phyloP scores from a whole-genome alignment of 1,284 basidiomycete species.

The Gymnopus androsaceus region DNA sequence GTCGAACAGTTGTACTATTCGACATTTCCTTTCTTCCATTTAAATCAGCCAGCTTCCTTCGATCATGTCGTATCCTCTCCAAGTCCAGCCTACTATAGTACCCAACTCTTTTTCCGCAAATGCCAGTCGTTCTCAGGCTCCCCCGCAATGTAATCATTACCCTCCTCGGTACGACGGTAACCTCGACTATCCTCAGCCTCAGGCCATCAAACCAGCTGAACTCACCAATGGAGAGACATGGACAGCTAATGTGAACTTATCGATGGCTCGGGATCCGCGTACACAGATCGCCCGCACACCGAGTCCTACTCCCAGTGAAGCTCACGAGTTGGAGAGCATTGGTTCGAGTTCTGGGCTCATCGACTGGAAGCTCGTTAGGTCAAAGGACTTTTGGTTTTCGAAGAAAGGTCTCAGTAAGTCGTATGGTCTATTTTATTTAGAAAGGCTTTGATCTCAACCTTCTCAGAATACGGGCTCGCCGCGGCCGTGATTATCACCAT shows the following conservation, averaged over 20 bases:
- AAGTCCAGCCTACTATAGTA: no score
- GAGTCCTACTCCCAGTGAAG: constrained; percentile 63
- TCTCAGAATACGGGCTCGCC: constrained; percentile 52
- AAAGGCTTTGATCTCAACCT: neutral
- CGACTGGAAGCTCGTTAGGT: constrained; percentile 38
- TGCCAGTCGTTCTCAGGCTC: neutral
- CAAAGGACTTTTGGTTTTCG: constrained; percentile 44
- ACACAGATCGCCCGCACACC: constrained; percentile 40
- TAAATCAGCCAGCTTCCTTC: neutral
- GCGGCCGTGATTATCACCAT: constrained; percentile 30
- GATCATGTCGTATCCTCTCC: neutral
- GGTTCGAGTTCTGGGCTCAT: constrained; percentile 34
- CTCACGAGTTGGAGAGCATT: constrained; percentile 36
- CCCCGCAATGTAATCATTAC: neutral
- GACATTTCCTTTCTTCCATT: neutral
- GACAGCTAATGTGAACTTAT: neutral
- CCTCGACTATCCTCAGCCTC: neutral
- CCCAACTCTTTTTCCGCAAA: no score
- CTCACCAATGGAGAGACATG: neutral
- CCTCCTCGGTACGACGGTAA: no score
- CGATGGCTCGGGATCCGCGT: neutral
- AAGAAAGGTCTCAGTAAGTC: constrained; percentile 50
- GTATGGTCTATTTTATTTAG: constrained; percentile 8
- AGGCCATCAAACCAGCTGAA: neutral
- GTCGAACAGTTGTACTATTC: constrained; percentile 1